A percentile compares a stretch with the other conserved stretches of the same genome.
phyloP scores from a whole-genome alignment of 2,329 filamentous ascomycete genomes.

The Penicillium hesseltinei region DNA sequence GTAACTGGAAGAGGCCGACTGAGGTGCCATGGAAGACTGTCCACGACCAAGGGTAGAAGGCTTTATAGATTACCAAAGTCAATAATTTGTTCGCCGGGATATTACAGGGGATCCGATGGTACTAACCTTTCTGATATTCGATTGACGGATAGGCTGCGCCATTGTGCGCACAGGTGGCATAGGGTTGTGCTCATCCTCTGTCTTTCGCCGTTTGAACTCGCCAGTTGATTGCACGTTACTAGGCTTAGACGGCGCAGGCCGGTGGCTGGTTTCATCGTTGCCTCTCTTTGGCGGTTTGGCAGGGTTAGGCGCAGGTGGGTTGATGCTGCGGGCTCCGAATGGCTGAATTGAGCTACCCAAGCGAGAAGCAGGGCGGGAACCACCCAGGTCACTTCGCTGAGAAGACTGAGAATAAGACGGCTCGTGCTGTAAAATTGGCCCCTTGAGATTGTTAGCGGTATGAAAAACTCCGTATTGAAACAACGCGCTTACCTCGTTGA shows the following conservation, averaged over 20 bases:
- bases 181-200: slow-evolving; percentile 66
- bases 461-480: not conserved
- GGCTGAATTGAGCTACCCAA: slow-evolving; percentile 52
- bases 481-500: slow-evolving; percentile 37
- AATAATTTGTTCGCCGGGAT: not conserved
- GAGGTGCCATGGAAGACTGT: slow-evolving; percentile 36
- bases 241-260: slow-evolving; percentile 38
- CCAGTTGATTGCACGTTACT: slow-evolving; percentile 60
- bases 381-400: slow-evolving; percentile 50
- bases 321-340: slow-evolving; percentile 55
- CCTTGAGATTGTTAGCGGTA: slow-evolving; percentile 17
- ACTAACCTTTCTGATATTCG: slow-evolving; percentile 68
- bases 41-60: slow-evolving; percentile 41
- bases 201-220: slow-evolving; percentile 77
- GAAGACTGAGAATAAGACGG: slow-evolving; percentile 26
- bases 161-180: slow-evolving; percentile 67
- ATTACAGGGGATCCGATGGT: not conserved
- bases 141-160: slow-evolving; percentile 81
- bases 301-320: slow-evolving; percentile 61
- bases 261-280: slow-evolving; percentile 56
- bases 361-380: slow-evolving; percentile 52
- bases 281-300: slow-evolving; percentile 74
- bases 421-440: slow-evolving; percentile 31
- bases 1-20: slow-evolving; percentile 34
- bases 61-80: slow-evolving; percentile 30